Conservation (phyloP, 768 basidiomycete species). For the Gloeopeniophorella convolvens region DNA sequence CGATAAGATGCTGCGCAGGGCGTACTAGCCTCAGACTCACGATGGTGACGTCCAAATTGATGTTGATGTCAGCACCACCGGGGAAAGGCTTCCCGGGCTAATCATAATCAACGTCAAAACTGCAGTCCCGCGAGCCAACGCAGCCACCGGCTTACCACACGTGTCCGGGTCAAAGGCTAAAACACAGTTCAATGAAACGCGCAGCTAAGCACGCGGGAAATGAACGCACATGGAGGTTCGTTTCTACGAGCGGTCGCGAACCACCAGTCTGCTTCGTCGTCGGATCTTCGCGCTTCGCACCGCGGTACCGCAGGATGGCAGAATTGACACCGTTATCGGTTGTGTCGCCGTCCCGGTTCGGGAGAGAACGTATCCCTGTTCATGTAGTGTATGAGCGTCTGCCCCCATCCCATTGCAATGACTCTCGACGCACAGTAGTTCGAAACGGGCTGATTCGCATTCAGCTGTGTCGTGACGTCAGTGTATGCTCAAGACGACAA, state of each 20-base stretch:
- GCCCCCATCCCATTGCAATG: too few relatives aligned
- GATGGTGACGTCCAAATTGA: background rate
- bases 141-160: background rate
- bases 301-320: slow-evolving; percentile 17
- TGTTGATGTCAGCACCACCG: slow-evolving; percentile 7
- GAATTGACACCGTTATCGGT: slow-evolving; percentile 1
- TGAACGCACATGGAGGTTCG: slow-evolving; percentile 3
- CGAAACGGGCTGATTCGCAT: slow-evolving; percentile 20
- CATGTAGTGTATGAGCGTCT: too few relatives aligned
- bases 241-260: slow-evolving; percentile 1
- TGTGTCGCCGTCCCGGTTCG: background rate
- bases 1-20: background rate
- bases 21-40: background rate
- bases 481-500: slow-evolving; percentile 8
- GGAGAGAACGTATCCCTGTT: slow-evolving; percentile 9
- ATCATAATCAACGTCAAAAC: background rate
- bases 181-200: background rate
- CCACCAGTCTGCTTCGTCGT: background rate
- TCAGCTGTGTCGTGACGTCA: slow-evolving; percentile 33
- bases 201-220: background rate
- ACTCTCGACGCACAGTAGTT: slow-evolving; percentile 20
- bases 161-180: background rate
- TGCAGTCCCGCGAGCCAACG: background rate
- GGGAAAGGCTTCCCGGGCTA: slow-evolving; percentile 3
- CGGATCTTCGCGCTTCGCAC: slow-evolving; percentile 13